These are phyloP conservation scores for Dioszegia crocea DNA, from an alignment of 768 basidiomycete species.

Conservation along the genomic window DNA sequence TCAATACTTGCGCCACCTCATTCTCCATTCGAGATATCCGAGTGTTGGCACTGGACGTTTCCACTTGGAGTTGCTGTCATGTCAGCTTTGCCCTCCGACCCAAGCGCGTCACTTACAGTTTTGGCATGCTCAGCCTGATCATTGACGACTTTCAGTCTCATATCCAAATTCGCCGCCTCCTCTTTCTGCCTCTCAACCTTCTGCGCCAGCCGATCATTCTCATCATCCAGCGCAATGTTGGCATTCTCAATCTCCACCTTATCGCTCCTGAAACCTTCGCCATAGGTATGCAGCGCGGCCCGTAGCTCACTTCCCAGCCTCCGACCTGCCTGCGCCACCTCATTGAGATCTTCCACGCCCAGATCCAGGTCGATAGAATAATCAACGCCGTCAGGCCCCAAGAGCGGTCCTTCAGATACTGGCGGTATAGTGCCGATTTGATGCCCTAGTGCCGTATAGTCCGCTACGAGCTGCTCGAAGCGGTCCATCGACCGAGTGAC, in stretches of 20 bases:
- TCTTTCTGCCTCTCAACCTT: conserved; percentile 79
- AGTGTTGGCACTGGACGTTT: conserved; percentile 38
- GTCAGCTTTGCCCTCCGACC: neutral
- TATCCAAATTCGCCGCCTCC: conserved; percentile 68
- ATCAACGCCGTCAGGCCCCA: conserved; percentile 66
- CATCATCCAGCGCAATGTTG: conserved; percentile 73
- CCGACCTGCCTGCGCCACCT: conserved; percentile 61
- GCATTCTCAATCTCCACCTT: conserved; percentile 70
- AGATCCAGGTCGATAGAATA: conserved; percentile 77
- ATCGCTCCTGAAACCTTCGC: conserved; percentile 67
- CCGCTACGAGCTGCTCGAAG: conserved; percentile 75
- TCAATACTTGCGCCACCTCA: conserved; percentile 41
- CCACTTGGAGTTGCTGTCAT: conserved; percentile 28
- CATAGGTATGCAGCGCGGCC: conserved; percentile 68
- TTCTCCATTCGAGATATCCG: conserved; percentile 38
- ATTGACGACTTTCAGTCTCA: conserved; percentile 53
- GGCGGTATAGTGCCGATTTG: conserved; percentile 59
- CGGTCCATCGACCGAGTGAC: conserved; percentile 72
- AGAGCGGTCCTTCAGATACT: conserved; percentile 23
- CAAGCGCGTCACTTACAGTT: conserved; percentile 27
- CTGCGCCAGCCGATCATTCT: conserved; percentile 68
- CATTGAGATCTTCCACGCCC: conserved; percentile 65
- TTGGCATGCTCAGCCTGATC: conserved; percentile 43
- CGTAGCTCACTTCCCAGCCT: conserved; percentile 70
- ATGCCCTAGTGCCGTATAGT: conserved; percentile 71